These are phyloP conservation scores for Gonium pectorale DNA, from an alignment of 139 green algal genomes.

Conservation along the genomic window DNA sequence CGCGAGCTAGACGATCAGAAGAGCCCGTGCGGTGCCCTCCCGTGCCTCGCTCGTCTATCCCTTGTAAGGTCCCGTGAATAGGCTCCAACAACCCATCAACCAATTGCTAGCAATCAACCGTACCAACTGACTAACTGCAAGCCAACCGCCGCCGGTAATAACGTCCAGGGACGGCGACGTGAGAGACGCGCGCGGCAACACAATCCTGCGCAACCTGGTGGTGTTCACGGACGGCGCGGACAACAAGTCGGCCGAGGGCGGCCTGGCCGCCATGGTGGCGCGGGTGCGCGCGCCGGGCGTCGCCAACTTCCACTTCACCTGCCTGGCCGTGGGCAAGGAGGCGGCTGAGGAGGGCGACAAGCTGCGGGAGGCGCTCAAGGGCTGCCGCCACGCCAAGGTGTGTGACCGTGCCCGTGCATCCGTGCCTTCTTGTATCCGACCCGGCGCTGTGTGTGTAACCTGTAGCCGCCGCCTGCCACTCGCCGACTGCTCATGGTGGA, in stretches of 20 bases:
- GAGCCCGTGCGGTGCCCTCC: no score
- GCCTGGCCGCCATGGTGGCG: neutral
- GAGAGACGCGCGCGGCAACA: neutral
- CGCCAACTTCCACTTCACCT: constrained; percentile 2
- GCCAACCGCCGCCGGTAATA: no score
- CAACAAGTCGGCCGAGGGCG: neutral
- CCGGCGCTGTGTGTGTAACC: no score
- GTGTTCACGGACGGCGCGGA: constrained; percentile 5
- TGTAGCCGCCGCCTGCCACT: no score
- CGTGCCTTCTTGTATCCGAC: no score
- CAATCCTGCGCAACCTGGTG: neutral
- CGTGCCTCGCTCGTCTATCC: no score
- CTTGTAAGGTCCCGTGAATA: no score
- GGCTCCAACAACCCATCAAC: no score
- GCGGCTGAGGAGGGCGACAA: neutral
- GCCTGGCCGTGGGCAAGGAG: neutral
- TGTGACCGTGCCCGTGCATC: neutral
- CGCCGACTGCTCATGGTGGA: neutral
- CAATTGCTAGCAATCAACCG: no score
- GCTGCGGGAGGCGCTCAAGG: neutral
- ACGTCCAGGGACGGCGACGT: no score
- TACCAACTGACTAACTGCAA: no score
- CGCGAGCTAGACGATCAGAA: no score
- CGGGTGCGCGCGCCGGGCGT: neutral
- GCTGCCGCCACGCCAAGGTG: neutral